These are phyloP conservation scores for Podospora conica DNA, from an alignment of 495 filamentous ascomycete species.

Conservation along the genomic window DNA sequence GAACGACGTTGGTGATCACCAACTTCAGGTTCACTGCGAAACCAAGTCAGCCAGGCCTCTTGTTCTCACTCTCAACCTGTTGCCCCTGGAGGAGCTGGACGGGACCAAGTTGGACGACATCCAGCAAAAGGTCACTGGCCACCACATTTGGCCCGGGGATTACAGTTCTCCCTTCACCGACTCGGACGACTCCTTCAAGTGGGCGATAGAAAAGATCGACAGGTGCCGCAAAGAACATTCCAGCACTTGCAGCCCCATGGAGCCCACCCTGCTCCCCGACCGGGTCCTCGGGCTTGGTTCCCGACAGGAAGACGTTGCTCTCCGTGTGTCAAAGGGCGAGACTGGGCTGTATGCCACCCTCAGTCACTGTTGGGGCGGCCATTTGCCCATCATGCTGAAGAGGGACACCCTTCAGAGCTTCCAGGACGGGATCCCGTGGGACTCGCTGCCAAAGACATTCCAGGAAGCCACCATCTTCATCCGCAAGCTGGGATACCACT, in stretches of 20 bases:
- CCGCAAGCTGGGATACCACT: constrained; percentile 8
- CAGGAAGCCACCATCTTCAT: constrained; percentile 27
- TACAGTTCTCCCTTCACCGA: background rate
- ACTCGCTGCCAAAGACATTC: constrained; percentile 19
- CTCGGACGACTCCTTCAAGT: background rate
- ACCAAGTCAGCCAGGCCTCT: background rate
- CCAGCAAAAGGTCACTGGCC: background rate
- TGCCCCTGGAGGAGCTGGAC: background rate
- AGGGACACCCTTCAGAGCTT: background rate
- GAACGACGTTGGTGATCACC: background rate
- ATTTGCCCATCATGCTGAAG: background rate
- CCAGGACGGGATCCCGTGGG: constrained; percentile 10
- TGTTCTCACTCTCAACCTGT: background rate
- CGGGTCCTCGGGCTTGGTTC: background rate
- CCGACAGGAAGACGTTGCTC: background rate
- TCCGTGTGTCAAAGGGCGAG: background rate
- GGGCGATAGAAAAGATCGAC: background rate
- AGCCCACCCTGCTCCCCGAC: background rate
- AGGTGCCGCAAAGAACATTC: background rate
- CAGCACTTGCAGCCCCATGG: background rate
- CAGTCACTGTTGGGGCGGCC: constrained; percentile 13
- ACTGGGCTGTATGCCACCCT: constrained; percentile 3
- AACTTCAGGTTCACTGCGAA: background rate
- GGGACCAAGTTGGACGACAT: background rate
- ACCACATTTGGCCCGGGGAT: background rate